A percentile compares a stretch with the other conserved stretches of the same genome.
Evolutionary conservation across 1,284 basidiomycete species (phyloP).

Genomic region (Cryptococcus depauperatus): DNA sequence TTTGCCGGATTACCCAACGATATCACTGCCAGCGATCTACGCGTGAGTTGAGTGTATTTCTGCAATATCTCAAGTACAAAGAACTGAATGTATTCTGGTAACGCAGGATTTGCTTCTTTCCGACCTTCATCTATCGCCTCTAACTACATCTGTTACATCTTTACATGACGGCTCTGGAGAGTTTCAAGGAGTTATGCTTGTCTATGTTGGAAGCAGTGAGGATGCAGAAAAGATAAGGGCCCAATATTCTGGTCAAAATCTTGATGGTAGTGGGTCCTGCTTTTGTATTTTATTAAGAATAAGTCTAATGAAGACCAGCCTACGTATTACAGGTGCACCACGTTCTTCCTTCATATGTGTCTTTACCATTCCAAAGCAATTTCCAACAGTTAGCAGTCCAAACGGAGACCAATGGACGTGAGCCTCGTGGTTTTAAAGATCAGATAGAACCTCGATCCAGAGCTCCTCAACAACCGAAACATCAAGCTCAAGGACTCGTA

Average conservation of each 20-base stretch:
- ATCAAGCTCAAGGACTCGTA: too few relatives aligned
- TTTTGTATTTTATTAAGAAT: neutral
- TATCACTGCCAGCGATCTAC: slow-evolving; percentile 30
- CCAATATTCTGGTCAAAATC: slow-evolving; percentile 33
- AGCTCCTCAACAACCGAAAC: too few relatives aligned
- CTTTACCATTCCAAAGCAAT: slow-evolving; percentile 15
- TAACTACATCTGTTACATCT: slow-evolving; percentile 22
- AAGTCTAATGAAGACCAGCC: slow-evolving; percentile 23
- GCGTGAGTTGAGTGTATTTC: slow-evolving; percentile 17
- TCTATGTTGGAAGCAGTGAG: slow-evolving; percentile 24
- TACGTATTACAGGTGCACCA: slow-evolving; percentile 34
- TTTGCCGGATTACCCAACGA: slow-evolving; percentile 37
- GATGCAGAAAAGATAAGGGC: slow-evolving; percentile 34
- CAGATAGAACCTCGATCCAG: too few relatives aligned
- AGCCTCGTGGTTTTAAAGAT: too few relatives aligned
- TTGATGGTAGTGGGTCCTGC: slow-evolving; percentile 33
- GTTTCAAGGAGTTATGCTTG: slow-evolving; percentile 32
- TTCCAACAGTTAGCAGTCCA: too few relatives aligned
- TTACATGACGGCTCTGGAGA: slow-evolving; percentile 19
- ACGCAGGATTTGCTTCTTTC: slow-evolving; percentile 27
- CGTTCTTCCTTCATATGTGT: slow-evolving; percentile 25
- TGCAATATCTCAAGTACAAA: too few relatives aligned
- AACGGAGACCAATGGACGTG: too few relatives aligned
- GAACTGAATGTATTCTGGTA: neutral
- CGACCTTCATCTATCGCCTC: slow-evolving; percentile 19